phyloP scores from a whole-genome alignment of 106 monocot species.

The Dioscorea zingiberensis region DNA sequence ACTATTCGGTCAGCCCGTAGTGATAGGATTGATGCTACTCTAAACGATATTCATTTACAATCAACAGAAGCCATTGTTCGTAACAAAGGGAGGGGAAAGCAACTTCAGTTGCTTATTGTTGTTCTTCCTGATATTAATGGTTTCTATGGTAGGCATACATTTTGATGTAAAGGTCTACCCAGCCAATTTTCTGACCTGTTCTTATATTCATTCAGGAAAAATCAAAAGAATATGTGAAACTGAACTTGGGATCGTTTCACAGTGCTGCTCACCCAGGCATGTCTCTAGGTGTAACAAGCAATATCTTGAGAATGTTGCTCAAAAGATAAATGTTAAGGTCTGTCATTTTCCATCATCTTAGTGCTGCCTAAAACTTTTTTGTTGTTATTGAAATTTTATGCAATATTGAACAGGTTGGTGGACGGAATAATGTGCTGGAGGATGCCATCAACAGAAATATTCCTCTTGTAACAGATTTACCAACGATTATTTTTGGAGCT shows the following conservation, averaged over 20 bases:
- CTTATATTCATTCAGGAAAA: slow-evolving; percentile 28
- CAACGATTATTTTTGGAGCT: slow-evolving; percentile 88
- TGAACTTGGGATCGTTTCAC: slow-evolving; percentile 69
- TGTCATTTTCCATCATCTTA: slow-evolving; percentile 2
- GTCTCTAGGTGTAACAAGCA: slow-evolving; percentile 27
- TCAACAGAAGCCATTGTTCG: not conserved
- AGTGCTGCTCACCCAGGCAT: slow-evolving; percentile 66
- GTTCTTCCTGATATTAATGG: slow-evolving; percentile 58
- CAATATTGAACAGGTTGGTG: slow-evolving; percentile 37
- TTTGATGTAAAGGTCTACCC: not conserved
- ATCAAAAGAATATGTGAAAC: slow-evolving; percentile 81
- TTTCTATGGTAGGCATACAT: slow-evolving; percentile 44
- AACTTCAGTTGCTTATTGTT: slow-evolving; percentile 57
- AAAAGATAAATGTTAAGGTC: slow-evolving; percentile 95
- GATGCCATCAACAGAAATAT: slow-evolving; percentile 29
- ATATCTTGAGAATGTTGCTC: slow-evolving; percentile 77
- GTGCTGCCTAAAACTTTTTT: not conserved
- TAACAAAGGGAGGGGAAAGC: not conserved
- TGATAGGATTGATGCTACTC: slow-evolving; percentile 19
- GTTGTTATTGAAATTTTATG: not conserved
- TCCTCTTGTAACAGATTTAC: slow-evolving; percentile 42
- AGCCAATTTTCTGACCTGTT: not conserved
- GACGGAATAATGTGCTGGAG: slow-evolving; percentile 64
- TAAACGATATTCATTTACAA: slow-evolving; percentile 16
- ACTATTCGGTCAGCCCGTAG: not conserved